phyloP scores from a whole-genome alignment of 345 rosid genomes.

The Gossypium bickii region DNA sequence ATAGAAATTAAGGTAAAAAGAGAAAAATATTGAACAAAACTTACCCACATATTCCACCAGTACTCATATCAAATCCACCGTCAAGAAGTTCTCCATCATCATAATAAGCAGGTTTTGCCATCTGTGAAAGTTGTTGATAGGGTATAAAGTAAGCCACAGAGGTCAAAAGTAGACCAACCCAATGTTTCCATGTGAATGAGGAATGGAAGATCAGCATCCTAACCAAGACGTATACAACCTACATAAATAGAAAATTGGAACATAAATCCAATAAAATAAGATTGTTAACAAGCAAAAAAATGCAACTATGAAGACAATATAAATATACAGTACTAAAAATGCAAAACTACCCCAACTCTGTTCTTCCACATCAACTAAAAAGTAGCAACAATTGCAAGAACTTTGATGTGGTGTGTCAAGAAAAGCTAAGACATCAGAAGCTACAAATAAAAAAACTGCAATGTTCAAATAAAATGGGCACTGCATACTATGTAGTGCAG shows the following conservation, averaged over 20 bases:
- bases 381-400: not conserved
- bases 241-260: constrained; percentile 18
- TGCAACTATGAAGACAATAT: not conserved
- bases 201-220: constrained; percentile 63
- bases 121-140: constrained; percentile 59
- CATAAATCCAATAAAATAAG: not conserved
- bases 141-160: constrained; percentile 61
- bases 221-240: constrained; percentile 65
- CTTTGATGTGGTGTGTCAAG: not conserved
- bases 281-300: not conserved
- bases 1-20: not conserved
- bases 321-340: not conserved
- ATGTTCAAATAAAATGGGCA: not conserved
- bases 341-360: not conserved
- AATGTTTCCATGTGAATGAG: constrained; percentile 73
- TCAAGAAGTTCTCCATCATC: constrained; percentile 81
- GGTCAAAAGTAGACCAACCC: constrained; percentile 67
- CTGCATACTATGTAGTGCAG: not conserved
- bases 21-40: constrained; percentile 5
- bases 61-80: constrained; percentile 83
- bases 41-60: constrained; percentile 92
- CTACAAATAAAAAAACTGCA: not conserved
- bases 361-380: not conserved
- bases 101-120: constrained; percentile 70
- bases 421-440: not conserved